A percentile compares a stretch with the other conserved stretches of the same genome.
phyloP scores from a whole-genome alignment of 2,329 filamentous ascomycete genomes.

The Nemania diffusa region DNA sequence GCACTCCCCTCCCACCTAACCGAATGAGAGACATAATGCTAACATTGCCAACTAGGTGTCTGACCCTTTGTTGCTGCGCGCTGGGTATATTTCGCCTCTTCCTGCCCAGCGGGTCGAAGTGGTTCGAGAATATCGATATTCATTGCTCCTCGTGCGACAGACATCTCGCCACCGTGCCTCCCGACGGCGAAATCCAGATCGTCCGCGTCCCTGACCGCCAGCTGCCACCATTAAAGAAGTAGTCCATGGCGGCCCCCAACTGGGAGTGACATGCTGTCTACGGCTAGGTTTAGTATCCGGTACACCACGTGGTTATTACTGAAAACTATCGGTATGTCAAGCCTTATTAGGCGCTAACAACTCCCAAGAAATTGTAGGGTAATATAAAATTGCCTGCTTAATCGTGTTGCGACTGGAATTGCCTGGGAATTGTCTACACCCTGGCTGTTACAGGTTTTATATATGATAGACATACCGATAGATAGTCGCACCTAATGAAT shows the following conservation, averaged over 20 bases:
- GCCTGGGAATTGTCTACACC: not conserved
- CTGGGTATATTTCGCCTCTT: not conserved
- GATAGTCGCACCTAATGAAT: not conserved
- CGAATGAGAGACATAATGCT: not conserved
- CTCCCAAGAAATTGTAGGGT: not conserved
- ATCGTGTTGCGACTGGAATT: not conserved
- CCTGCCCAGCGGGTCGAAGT: not conserved
- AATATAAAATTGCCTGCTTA: not conserved
- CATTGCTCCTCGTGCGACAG: conserved; percentile 22
- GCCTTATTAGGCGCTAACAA: not conserved
- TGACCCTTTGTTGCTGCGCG: conserved; percentile 3
- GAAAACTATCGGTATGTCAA: not conserved
- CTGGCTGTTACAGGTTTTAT: no score
- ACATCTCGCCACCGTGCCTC: conserved; percentile 14
- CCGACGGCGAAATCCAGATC: conserved; percentile 16
- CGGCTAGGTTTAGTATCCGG: not conserved
- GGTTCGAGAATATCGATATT: conserved; percentile 17
- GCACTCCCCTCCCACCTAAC: not conserved
- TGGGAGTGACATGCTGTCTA: not conserved
- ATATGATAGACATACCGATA: not conserved
- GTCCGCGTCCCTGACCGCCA: conserved; percentile 7
- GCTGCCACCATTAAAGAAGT: not conserved
- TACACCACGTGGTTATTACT: not conserved
- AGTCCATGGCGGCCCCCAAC: not conserved
- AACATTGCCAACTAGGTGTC: conserved; percentile 3